A percentile compares a stretch with the other conserved stretches of the same genome.
phyloP scores from a whole-genome alignment of 306 rosid species.

The Hippophae gyantsensis region DNA sequence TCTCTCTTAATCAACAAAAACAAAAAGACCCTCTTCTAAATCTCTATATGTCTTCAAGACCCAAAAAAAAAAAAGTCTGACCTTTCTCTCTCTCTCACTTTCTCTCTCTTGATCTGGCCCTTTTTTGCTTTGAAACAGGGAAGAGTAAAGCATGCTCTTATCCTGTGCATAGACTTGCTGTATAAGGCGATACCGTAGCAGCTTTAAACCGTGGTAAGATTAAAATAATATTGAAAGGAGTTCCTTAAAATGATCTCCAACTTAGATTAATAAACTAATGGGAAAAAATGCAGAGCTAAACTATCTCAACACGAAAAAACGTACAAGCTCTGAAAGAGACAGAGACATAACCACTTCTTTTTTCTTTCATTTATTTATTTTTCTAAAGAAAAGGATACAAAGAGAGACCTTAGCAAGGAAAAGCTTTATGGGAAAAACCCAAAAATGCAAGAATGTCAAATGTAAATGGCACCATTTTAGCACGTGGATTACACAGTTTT shows the following conservation, averaged over 20 bases:
- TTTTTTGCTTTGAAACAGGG: conserved; percentile 24
- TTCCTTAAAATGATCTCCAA: not conserved
- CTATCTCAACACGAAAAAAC: conserved; percentile 53
- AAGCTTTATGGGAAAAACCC: not conserved
- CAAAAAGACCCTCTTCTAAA: conserved; percentile 13
- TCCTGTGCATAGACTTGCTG: conserved; percentile 45
- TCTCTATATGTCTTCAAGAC: conserved; percentile 1
- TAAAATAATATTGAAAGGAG: not conserved
- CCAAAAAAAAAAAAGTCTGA: not conserved
- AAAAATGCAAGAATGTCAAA: conserved; percentile 9
- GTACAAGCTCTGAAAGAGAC: conserved; percentile 18
- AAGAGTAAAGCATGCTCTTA: conserved; percentile 59
- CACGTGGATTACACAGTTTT: conserved; percentile 36
- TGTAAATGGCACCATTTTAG: conserved; percentile 24
- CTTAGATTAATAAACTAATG: conserved; percentile 13
- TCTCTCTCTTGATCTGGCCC: not conserved
- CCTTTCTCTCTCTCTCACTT: conserved; percentile 17
- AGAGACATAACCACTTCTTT: not conserved
- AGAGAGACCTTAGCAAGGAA: not conserved
- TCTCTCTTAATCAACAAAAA: conserved; percentile 15
- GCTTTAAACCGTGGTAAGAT: conserved; percentile 50
- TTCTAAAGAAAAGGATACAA: not conserved
- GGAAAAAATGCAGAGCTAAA: conserved; percentile 24
- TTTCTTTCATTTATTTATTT: not conserved
- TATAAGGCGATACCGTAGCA: conserved; percentile 48